phyloP scores from a whole-genome alignment of 2,329 filamentous ascomycete genomes.

The Hypoxylon sp. region DNA sequence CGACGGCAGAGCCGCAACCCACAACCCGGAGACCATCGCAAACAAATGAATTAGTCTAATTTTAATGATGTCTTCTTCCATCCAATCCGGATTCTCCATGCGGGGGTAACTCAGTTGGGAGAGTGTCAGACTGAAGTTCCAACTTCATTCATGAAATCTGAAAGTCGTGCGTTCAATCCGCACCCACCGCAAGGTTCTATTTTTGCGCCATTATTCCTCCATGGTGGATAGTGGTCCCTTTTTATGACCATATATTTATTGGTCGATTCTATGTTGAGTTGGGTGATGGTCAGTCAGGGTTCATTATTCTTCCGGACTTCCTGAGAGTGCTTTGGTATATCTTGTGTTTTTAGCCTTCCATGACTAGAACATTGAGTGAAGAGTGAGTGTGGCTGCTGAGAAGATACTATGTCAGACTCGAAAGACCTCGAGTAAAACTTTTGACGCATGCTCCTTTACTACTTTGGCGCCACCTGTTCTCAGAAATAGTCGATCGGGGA shows the following conservation, averaged over 20 bases:
- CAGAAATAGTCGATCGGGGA: neutral
- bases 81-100: conserved; percentile 6
- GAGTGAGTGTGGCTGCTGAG: no score
- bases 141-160: conserved; percentile 38
- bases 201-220: neutral
- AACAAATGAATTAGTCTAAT: neutral
- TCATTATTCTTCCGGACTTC: neutral
- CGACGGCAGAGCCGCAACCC: neutral
- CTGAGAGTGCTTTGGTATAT: neutral
- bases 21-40: neutral
- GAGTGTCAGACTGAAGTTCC: conserved; percentile 41
- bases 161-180: conserved; percentile 41
- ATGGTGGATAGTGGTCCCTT: neutral
- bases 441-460: neutral
- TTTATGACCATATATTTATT: neutral
- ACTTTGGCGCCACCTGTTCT: neutral
- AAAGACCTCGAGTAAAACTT: neutral
- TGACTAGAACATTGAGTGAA: neutral
- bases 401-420: neutral
- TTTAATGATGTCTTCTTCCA: neutral
- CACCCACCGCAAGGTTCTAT: conserved; percentile 32
- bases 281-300: neutral
- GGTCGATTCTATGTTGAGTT: neutral
- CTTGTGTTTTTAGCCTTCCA: neutral
- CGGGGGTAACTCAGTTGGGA: conserved; percentile 41